Percentiles rank a stretch among this genome's conserved stretches.
Evolutionary conservation across 2,329 filamentous ascomycete species (phyloP).

Genomic region (Septoria petroselini): DNA sequence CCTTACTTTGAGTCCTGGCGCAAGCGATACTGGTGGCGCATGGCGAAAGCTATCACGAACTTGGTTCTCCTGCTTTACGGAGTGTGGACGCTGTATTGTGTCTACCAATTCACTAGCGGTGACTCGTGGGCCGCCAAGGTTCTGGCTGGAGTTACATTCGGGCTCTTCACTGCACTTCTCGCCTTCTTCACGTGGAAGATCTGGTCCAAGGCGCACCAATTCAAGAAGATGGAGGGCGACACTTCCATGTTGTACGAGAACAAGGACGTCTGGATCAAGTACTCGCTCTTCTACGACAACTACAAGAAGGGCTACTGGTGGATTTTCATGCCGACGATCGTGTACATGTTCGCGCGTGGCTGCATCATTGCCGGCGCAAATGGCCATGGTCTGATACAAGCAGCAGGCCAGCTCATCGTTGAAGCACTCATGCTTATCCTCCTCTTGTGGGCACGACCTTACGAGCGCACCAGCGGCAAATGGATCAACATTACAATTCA

Average conservation of each 20-base stretch:
- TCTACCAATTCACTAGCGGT: slow-evolving; percentile 90
- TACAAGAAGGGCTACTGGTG: slow-evolving; percentile 97
- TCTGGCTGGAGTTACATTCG: slow-evolving; percentile 78
- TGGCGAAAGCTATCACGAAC: slow-evolving; percentile 83
- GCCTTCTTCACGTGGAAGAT: slow-evolving; percentile 82
- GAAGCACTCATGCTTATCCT: slow-evolving; percentile 76
- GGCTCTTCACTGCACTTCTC: slow-evolving; percentile 75
- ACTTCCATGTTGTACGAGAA: slow-evolving; percentile 73
- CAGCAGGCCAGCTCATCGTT: slow-evolving; percentile 73
- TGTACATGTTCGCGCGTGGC: slow-evolving; percentile 89
- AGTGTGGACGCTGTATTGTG: slow-evolving; percentile 91
- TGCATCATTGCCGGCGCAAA: slow-evolving; percentile 80
- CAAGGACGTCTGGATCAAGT: slow-evolving; percentile 88
- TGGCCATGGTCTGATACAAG: slow-evolving; percentile 79
- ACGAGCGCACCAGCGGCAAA: slow-evolving; percentile 80
- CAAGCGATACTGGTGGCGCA: slow-evolving; percentile 91
- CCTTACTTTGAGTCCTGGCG: slow-evolving; percentile 77
- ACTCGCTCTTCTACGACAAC: slow-evolving; percentile 94
- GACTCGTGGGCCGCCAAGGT: slow-evolving; percentile 91
- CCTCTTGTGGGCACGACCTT: slow-evolving; percentile 81
- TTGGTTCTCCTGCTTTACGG: slow-evolving; percentile 90
- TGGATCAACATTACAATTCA: slow-evolving; percentile 93
- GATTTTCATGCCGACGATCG: slow-evolving; percentile 84
- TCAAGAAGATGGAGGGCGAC: slow-evolving; percentile 74
- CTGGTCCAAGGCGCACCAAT: slow-evolving; percentile 68